These are phyloP conservation scores for Detonula confervacea DNA, from an alignment of 352 stramenopile genomes.

Conservation along the genomic window DNA sequence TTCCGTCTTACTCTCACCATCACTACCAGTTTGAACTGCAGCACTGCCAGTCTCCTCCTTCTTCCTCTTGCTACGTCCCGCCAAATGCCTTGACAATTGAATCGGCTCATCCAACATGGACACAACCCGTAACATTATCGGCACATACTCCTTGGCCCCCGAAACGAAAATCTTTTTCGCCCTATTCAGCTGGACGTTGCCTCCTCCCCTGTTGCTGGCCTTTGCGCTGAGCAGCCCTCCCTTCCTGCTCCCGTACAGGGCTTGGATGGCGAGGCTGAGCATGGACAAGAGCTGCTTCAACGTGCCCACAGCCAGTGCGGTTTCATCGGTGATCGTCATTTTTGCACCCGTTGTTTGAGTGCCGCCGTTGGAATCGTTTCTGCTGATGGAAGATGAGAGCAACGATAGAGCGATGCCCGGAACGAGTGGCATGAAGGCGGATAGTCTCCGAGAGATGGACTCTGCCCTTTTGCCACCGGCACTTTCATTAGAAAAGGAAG, in stretches of 20 bases:
- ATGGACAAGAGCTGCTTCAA: constrained; percentile 68
- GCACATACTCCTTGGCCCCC: constrained; percentile 72
- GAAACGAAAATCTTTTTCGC: constrained; percentile 64
- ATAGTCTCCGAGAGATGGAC: constrained; percentile 62
- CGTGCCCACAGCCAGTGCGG: constrained; percentile 30
- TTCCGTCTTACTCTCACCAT: too few relatives aligned
- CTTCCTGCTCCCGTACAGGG: constrained; percentile 76
- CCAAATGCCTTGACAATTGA: constrained; percentile 11
- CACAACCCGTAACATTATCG: constrained; percentile 68
- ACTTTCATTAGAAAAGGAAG: constrained; percentile 25
- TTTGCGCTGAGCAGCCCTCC: constrained; percentile 59
- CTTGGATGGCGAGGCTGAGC: constrained; percentile 75
- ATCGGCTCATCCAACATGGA: constrained; percentile 54
- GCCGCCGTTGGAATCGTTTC: constrained; percentile 28
- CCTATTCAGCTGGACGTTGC: constrained; percentile 39
- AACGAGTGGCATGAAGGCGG: constrained; percentile 79
- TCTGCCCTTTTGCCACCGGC: constrained; percentile 44
- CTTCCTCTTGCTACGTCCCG: constrained; percentile 3
- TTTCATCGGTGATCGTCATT: constrained; percentile 43
- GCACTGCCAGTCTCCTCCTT: too few relatives aligned
- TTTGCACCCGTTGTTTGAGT: constrained; percentile 6
- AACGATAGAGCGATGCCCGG: constrained; percentile 76
- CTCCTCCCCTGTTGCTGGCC: constrained; percentile 25
- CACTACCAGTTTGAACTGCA: too few relatives aligned
- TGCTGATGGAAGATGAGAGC: constrained; percentile 46